Evolutionary conservation across 352 stramenopile species (phyloP), one percentile per base, ranked within the genome.

Genomic region (Blastocystis sp.): DNA sequence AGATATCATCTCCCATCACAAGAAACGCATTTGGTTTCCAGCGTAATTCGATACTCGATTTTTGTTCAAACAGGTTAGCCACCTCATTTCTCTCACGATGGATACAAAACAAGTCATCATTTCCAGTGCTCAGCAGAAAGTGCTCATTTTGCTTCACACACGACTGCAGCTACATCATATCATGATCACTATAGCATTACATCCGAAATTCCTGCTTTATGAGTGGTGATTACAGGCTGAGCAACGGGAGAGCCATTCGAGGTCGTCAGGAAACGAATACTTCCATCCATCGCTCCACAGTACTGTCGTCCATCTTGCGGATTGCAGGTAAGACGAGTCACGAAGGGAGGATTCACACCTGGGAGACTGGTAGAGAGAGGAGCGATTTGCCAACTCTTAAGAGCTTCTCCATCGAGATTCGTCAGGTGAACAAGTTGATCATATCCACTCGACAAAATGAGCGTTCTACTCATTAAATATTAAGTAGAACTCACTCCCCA

Each of bases 11-110:
- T 43, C 45, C 70, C 11, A 81, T 41, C 4, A 63, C 24, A 26
- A 43, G 45, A 63, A 81, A 81, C 1, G 24, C 7, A 41, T 81
- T 81, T 5, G 70, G 34, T 26, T 81, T 81, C 70, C 70, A 81
- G 5, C n/a, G 11, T 26, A 81, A 53, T 4, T 26, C 11, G 9
- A 81, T n/a, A 8, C 55, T 45, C 26, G 26, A 8, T 20, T 65
- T 24, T 26, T 62, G 34, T 20, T 39, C 6, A 47, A 81, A 81
- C 34, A 26, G 16, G 3, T 63, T 11, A 2, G 4, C 13, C 30
- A 62, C 26, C 16, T 11, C 6, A 37, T 81, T 63, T 30, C 18
- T 30, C n/a, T 81, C 39, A 1, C 20, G 26, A n/a, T 37, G 11
- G 16, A 81, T 26, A 39, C 20, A 37, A 26, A 81, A 64, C 47